phyloP scores from a whole-genome alignment of 2,329 filamentous ascomycete genomes.

The Aspergillus pseudoviridinutans region DNA sequence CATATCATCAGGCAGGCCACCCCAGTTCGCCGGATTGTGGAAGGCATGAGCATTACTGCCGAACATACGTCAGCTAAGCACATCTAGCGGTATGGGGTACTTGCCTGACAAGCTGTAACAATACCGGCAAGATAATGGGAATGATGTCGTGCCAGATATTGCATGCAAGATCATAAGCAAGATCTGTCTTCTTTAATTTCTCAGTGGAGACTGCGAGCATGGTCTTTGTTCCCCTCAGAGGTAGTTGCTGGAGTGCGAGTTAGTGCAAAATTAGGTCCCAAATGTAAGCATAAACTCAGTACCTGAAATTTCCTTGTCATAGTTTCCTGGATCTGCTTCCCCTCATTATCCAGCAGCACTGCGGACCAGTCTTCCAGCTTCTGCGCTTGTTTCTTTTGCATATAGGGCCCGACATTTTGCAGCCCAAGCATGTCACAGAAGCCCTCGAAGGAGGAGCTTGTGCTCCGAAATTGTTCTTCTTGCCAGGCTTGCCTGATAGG shows the following conservation, averaged over 20 bases:
- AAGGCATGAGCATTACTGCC: conserved; percentile 80
- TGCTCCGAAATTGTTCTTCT: conserved; percentile 61
- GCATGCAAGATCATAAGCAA: conserved; percentile 70
- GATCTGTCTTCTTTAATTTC: conserved; percentile 69
- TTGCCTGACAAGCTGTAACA: conserved; percentile 76
- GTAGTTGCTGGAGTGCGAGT: conserved; percentile 55
- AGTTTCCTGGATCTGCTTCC: conserved; percentile 70
- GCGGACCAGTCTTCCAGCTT: conserved; percentile 78
- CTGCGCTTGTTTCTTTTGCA: conserved; percentile 68
- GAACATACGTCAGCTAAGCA: conserved; percentile 8
- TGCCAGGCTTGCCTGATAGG: conserved; percentile 80
- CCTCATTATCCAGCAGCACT: conserved; percentile 71
- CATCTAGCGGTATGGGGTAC: conserved; percentile 7
- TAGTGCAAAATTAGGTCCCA: background rate
- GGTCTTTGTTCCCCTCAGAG: conserved; percentile 81
- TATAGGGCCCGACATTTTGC: conserved; percentile 74
- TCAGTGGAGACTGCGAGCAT: conserved; percentile 92
- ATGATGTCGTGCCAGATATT: conserved; percentile 82
- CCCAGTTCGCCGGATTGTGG: conserved; percentile 83
- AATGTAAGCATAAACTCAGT: conserved; percentile 17
- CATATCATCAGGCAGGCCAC: conserved; percentile 69
- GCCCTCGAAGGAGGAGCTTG: conserved; percentile 68
- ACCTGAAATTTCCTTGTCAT: conserved; percentile 72
- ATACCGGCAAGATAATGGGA: conserved; percentile 74
- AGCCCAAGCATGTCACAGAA: conserved; percentile 80